Conservation (phyloP, 306 rosid species). For the Lupinus albus region DNA sequence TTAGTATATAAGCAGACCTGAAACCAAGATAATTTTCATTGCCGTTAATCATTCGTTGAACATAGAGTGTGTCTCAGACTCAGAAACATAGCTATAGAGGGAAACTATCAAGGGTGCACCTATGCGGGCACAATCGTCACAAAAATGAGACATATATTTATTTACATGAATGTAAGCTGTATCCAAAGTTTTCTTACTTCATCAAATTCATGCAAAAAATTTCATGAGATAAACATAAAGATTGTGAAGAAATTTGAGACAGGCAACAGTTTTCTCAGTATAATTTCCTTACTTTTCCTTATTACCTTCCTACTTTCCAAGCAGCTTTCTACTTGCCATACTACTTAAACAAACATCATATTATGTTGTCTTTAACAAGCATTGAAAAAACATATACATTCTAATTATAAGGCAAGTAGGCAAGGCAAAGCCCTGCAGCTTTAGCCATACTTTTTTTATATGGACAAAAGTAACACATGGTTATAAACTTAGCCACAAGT, state of each 20-base stretch:
- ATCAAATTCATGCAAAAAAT: slow-evolving; percentile 9
- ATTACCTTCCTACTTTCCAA: neutral
- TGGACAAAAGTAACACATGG: slow-evolving; percentile 18
- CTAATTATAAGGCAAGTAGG: neutral
- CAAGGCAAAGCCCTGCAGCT: slow-evolving; percentile 26
- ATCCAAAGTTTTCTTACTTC: slow-evolving; percentile 9
- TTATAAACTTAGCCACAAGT: neutral
- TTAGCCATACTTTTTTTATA: slow-evolving; percentile 8
- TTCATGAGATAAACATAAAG: slow-evolving; percentile 6
- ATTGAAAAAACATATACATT: slow-evolving; percentile 18
- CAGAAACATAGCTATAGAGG: slow-evolving; percentile 6
- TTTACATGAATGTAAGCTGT: slow-evolving; percentile 5
- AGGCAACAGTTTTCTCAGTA: slow-evolving; percentile 4
- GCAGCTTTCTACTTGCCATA: slow-evolving; percentile 27
- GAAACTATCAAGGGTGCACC: slow-evolving; percentile 22
- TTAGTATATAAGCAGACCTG: slow-evolving; percentile 95
- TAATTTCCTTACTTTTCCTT: neutral
- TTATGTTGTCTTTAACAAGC: slow-evolving; percentile 8
- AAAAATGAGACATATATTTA: slow-evolving; percentile 13
- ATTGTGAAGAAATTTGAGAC: slow-evolving; percentile 1
- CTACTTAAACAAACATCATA: neutral
- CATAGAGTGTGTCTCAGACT: neutral
- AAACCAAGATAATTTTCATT: slow-evolving; percentile 28
- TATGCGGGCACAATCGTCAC: slow-evolving; percentile 4
- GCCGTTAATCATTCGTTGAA: neutral